A percentile compares a stretch with the other conserved stretches of the same genome.
phyloP scores from a whole-genome alignment of 2,329 filamentous ascomycete species.

The Camillea tinctor region DNA sequence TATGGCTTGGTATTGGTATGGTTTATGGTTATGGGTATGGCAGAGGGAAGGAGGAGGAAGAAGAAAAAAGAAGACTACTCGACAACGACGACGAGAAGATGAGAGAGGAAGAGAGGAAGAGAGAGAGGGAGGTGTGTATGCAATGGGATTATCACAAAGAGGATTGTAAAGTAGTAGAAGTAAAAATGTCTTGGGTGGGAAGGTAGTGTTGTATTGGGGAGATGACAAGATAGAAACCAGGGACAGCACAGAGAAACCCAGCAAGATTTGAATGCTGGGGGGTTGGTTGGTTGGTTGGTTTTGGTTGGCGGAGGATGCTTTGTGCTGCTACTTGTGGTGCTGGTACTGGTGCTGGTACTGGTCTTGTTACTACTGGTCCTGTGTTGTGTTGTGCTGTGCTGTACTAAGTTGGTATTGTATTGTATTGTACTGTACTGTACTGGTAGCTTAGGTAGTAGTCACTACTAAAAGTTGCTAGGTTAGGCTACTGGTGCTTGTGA shows the following conservation, averaged over 20 bases:
- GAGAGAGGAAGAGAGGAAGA: neutral
- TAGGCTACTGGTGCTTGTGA: neutral
- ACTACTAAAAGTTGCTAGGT: too few relatives aligned
- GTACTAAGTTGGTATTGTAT: too few relatives aligned
- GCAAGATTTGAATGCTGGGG: neutral
- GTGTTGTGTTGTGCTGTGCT: too few relatives aligned
- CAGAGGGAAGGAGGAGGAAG: neutral
- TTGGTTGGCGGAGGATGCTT: neutral
- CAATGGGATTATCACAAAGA: conserved; percentile 13
- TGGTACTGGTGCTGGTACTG: too few relatives aligned
- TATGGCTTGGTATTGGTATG: neutral
- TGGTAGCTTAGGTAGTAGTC: too few relatives aligned
- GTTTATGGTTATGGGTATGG: too few relatives aligned
- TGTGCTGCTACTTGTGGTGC: neutral
- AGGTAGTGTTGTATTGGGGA: neutral
- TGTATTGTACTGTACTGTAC: too few relatives aligned
- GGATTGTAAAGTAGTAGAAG: conserved; percentile 17
- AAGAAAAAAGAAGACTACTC: neutral
- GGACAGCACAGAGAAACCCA: neutral
- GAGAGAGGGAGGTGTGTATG: neutral
- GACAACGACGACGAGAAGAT: neutral
- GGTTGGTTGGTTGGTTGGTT: too few relatives aligned
- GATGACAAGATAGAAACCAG: neutral
- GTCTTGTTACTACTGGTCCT: too few relatives aligned
- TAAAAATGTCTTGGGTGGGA: conserved; percentile 8